Base-by-base conservation (phyloP, 108 stramenopile species). In the Skeletonema menzelii region DNA sequence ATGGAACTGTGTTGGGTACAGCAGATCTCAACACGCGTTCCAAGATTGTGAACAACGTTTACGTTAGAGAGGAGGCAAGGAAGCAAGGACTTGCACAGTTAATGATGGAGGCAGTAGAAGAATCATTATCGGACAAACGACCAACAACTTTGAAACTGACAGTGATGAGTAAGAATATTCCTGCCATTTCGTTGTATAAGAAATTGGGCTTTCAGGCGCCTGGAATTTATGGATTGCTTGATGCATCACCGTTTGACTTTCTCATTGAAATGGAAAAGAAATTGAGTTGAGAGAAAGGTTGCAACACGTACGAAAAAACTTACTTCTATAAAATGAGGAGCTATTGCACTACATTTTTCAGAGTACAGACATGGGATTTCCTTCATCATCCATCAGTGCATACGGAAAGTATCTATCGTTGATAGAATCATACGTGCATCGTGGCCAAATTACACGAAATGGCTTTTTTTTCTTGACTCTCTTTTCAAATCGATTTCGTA, bases 381-480 rank as follows among this genome's bases (percentile, higher is more conserved):
- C 85, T 10, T 77, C 65, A 2, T 40, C 67, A 58, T 87, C 70
- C 30, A 89, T 63, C 44, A 76, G 35, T 24, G 87, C 84, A 70
- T 68, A 91, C 0, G 90, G 90, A 66, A 85, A 89, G 77, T 90
- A 92, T 63, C 83, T 76, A 37, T 85, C 75, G 35, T 91, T 92
- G 37, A 82, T 72, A 10, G 66, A 53, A 78, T 92, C 91, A 71
- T 85, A 92, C 3, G 89, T 90, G 73, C 91, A 92, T n/a, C 80
- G 70, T 38, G 91, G 91, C 40, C 67, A 80, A 11, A 88, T 79
- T 5, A 90, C 88, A 22, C 79, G 65, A 38, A 88, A 86, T 0
- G 84, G 83, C 46, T 92, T 92, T 64, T 73, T 76, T 65, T 89
- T 87, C 60, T 91, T 82, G 17, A 92, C 69, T 30, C 84, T 65